Evolutionary conservation across 192 early-diverging fungal genomes (phyloP).

Genomic region (Coemansia sp.): DNA sequence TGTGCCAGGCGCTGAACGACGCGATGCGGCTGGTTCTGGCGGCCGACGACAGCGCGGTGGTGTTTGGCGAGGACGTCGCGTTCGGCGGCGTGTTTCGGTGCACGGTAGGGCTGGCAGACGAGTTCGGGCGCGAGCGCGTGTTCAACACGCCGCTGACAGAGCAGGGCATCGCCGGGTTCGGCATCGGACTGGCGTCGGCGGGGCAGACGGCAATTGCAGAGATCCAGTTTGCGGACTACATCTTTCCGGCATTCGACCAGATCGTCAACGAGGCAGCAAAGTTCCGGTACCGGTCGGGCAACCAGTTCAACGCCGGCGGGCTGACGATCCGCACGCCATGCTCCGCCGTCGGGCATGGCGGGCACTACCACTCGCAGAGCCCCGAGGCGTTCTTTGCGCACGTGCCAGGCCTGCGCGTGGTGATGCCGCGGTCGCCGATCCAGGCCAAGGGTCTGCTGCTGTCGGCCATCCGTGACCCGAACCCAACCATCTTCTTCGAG

Average conservation of each 20-base stretch:
- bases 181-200: constrained; percentile 89
- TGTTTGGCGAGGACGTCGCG: constrained; percentile 97
- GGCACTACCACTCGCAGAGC: constrained; percentile 91
- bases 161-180: constrained; percentile 95
- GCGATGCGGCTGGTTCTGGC: constrained; percentile 85
- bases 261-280: constrained; percentile 98
- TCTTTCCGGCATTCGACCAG: constrained; percentile 98
- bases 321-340: constrained; percentile 89
- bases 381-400: constrained; percentile 97
- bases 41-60: constrained; percentile 85
- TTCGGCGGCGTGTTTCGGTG: constrained; percentile 98
- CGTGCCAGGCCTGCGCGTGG: constrained; percentile 90
- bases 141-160: constrained; percentile 97
- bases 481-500: constrained; percentile 95
- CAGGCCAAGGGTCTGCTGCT: constrained; percentile 94
- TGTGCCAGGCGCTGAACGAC: constrained; percentile 93
- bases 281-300: constrained; percentile 94
- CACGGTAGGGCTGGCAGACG: constrained; percentile 86
- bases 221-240: constrained; percentile 99
- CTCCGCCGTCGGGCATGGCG: constrained; percentile 95
- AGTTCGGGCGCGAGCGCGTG: constrained; percentile 87
- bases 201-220: constrained; percentile 97
- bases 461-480: constrained; percentile 85
- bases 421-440: constrained; percentile 88
- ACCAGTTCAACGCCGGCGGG: constrained; percentile 85